A percentile compares a stretch with the other conserved stretches of the same genome.
phyloP scores from a whole-genome alignment of 768 basidiomycete species.

The Lanmaoa rubissima region DNA sequence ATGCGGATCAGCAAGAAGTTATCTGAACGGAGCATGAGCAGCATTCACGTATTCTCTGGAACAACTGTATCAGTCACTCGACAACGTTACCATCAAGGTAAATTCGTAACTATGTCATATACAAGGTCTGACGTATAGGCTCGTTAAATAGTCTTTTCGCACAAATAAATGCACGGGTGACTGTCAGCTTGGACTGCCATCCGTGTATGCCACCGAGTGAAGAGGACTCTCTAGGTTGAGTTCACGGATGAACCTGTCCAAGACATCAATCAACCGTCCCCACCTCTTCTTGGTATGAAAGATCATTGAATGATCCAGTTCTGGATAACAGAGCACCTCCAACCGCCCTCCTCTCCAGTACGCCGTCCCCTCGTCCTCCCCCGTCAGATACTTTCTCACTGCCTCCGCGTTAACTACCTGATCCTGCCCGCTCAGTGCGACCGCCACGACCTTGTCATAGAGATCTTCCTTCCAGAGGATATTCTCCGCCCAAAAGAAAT shows the following conservation, averaged over 20 bases:
- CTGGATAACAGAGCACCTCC: conserved; percentile 40
- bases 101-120: too few species aligned
- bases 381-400: conserved; percentile 42
- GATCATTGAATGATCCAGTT: conserved; percentile 42
- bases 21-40: too few species aligned
- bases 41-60: too few species aligned
- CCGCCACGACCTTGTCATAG: conserved; percentile 26
- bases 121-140: too few species aligned
- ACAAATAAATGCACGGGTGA: too few species aligned
- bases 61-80: too few species aligned
- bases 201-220: too few species aligned
- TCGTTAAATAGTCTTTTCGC: too few species aligned
- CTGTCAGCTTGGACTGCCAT: too few species aligned
- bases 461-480: conserved; percentile 61
- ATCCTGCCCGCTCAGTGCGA: conserved; percentile 40
- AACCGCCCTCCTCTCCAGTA: conserved; percentile 32
- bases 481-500: conserved; percentile 68
- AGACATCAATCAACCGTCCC: conserved; percentile 29
- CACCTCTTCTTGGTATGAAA: conserved; percentile 33
- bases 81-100: too few species aligned
- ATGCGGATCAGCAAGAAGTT: too few species aligned
- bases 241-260: conserved; percentile 31
- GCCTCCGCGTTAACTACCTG: conserved; percentile 41
- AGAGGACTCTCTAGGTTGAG: not conserved
- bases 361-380: conserved; percentile 14